Evolutionary conservation across 2,329 filamentous ascomycete genomes (phyloP), one percentile per base, ranked within the genome.

Genomic region (Mycosphaerella arachidis): DNA sequence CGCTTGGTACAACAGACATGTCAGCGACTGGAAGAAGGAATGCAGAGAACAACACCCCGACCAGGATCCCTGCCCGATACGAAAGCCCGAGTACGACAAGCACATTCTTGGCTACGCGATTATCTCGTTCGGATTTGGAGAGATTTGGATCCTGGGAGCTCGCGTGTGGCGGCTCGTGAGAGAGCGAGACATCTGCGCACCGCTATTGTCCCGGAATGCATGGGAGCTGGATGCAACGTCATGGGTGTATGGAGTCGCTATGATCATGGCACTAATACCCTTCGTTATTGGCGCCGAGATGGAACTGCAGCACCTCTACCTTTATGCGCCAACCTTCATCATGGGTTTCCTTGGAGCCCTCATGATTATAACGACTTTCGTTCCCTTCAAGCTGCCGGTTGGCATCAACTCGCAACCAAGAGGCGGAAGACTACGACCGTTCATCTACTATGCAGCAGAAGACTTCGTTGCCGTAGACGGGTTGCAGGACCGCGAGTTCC

Each of bases 391-490:
- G 13, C 56, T 71, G n/a, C 70, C 70, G 0, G 66, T 71, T 56
- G 68, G 68, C 30, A 70, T 72, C 59, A 72, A 72, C 53, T 72
- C 70, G 16, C 68, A 71, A n/a, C 56, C 66, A 31, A 60, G 68
- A 37, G 70, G 70, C 1, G 64, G 68, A 1, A 54, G 56, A 7
- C 58, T 71, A 18, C 64, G 70, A 30, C 70, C 70, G 1, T 71
- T 72, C 55, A 69, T 72, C 56, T 72, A 71, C 62, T 72, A 71
- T 61, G 70, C 70, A 8, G 70, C 70, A 6, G 70, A 72, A 43
- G 70, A 72, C 57, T 72, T 72, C 57, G 68, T 72, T 50, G 70
- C 70, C 2, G 70, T 72, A 1, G 70, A 72, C 53, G 69, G 69
- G 1, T 50, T 71, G 52, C 70, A 72, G 35, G 70, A 71, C 45